Percentiles rank a stretch among this genome's conserved stretches.
Evolutionary conservation across 345 rosid species (phyloP).

Genomic region (Alliaria petiolata): DNA sequence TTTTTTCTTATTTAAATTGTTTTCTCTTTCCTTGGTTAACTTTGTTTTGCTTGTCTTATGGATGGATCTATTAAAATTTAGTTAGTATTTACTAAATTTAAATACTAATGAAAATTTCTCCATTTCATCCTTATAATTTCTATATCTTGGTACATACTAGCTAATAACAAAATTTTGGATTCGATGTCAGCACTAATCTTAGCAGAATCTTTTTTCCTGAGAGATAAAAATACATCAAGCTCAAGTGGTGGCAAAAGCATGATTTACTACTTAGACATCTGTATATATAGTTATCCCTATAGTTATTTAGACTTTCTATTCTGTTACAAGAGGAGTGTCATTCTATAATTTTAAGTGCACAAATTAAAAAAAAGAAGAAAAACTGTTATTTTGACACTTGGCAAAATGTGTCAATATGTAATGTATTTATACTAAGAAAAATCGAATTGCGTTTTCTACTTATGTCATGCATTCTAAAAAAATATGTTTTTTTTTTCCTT

Average conservation of each 20-base stretch:
- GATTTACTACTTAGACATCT: neutral
- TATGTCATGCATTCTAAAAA: neutral
- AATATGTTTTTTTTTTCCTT: neutral
- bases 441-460: neutral
- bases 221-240: neutral
- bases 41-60: constrained; percentile 18
- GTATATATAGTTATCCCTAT: too few relatives aligned
- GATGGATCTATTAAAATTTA: neutral
- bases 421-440: neutral
- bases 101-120: neutral
- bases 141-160: neutral
- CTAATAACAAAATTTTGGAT: neutral
- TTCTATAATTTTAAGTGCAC: neutral
- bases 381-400: neutral
- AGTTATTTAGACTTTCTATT: neutral
- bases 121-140: neutral
- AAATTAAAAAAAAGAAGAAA: too few relatives aligned
- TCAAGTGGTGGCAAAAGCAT: neutral
- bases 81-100: neutral
- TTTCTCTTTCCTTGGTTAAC: constrained; percentile 5
- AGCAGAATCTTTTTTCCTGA: neutral
- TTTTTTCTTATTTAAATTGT: neutral
- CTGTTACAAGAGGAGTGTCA: neutral
- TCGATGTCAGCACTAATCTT: neutral
- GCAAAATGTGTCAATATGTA: neutral